Percentiles rank a stretch among this genome's conserved stretches.
These are phyloP conservation scores for Paramecium bursaria DNA, from an alignment of 73 alveolate species.

Conservation along the genomic window DNA sequence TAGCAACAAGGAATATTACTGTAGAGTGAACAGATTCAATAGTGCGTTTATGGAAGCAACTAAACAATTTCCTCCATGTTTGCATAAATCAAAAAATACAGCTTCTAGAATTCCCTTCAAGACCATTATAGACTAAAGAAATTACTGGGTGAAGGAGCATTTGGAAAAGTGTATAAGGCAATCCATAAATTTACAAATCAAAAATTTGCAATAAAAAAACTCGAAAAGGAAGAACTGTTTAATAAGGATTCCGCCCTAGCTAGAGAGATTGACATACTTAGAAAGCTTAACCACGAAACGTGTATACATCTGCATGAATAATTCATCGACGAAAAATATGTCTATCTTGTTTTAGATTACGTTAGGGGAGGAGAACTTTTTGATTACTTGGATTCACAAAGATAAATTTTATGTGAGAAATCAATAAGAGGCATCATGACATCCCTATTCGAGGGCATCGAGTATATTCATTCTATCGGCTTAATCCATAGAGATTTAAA, in stretches of 20 bases:
- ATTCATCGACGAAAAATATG: background rate
- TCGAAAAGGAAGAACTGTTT: background rate
- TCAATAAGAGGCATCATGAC: conserved; percentile 67
- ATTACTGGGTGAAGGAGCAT: conserved; percentile 28
- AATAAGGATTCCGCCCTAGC: background rate
- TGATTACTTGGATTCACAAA: conserved; percentile 64
- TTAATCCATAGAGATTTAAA: conserved; percentile 45
- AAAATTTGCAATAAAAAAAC: conserved; percentile 36
- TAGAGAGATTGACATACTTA: conserved; percentile 14
- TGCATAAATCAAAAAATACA: too few relatives aligned
- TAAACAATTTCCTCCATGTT: too few relatives aligned
- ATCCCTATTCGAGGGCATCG: conserved; percentile 44
- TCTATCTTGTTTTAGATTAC: background rate
- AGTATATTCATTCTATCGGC: background rate
- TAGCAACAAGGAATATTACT: too few relatives aligned
- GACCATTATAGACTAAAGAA: too few relatives aligned
- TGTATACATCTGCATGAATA: background rate
- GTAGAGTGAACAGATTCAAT: too few relatives aligned
- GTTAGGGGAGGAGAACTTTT: conserved; percentile 27
- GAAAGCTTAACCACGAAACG: conserved; percentile 15
- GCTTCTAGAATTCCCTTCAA: too few relatives aligned
- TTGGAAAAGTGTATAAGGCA: conserved; percentile 57
- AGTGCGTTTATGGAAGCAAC: too few relatives aligned
- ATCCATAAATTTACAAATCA: background rate
- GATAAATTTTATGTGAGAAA: conserved; percentile 60